These are phyloP conservation scores for Oenanthe sinensis DNA, from an alignment of 129 eudicot genomes.

Conservation along the genomic window DNA sequence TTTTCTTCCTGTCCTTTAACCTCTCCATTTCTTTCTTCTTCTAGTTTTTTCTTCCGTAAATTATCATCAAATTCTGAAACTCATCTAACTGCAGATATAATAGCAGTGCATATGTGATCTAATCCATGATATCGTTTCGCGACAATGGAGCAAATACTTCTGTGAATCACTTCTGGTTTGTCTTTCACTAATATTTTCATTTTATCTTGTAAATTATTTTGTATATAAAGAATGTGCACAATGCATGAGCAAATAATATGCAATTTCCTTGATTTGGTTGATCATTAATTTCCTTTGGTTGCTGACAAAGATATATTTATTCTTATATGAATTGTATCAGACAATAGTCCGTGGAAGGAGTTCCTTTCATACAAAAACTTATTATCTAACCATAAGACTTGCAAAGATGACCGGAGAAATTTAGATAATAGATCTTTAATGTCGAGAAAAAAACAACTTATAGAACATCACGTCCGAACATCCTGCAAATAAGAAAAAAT, in stretches of 20 bases:
- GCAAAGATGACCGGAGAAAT: no score
- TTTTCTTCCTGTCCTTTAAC: background rate
- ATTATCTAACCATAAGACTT: no score
- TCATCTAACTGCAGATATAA: background rate
- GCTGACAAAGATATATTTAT: no score
- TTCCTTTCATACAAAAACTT: no score
- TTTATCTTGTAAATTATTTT: background rate
- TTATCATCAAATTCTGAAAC: constrained; percentile 1
- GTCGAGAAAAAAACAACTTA: no score
- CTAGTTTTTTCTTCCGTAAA: background rate
- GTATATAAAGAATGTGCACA: background rate
- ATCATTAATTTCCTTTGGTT: background rate
- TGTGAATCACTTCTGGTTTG: constrained; percentile 9
- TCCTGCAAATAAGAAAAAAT: no score
- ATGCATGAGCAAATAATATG: background rate
- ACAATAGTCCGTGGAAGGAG: no score
- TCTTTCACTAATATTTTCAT: background rate
- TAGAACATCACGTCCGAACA: no score
- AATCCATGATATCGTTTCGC: background rate
- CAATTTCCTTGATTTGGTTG: background rate
- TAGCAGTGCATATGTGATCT: background rate
- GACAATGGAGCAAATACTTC: background rate
- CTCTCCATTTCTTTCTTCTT: background rate
- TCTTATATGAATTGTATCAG: no score
- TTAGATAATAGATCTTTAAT: no score